Percentiles rank a stretch among this genome's conserved stretches.
phyloP scores from a whole-genome alignment of 805 yeast genomes.

The Diddensiella transvaalensis region DNA sequence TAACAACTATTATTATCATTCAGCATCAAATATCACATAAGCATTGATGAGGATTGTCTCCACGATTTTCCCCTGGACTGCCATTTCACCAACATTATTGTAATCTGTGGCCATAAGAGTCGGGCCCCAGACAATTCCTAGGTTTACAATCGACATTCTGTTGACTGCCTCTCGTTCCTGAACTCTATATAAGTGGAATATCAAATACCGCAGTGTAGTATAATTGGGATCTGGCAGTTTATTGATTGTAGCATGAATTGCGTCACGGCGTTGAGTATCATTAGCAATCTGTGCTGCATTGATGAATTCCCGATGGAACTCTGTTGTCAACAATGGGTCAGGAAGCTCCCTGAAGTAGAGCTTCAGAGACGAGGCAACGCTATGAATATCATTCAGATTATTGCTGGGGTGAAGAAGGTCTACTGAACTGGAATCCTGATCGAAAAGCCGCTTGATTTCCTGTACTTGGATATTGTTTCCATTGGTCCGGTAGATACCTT shows the following conservation, averaged over 20 bases:
- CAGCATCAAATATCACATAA: conserved; percentile 72
- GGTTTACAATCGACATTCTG: conserved; percentile 76
- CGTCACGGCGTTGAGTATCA: conserved; percentile 59
- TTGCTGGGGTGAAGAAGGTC: conserved; percentile 52
- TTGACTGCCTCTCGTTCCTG: conserved; percentile 58
- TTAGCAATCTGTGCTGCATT: conserved; percentile 69
- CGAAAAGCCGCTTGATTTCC: conserved; percentile 63
- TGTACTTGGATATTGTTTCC: conserved; percentile 76
- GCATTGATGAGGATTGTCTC: conserved; percentile 84
- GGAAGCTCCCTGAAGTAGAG: conserved; percentile 81
- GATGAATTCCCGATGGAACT: conserved; percentile 58
- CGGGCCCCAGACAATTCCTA: conserved; percentile 96
- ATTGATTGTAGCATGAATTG: conserved; percentile 80
- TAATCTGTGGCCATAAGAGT: conserved; percentile 68
- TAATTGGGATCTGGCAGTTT: conserved; percentile 92
- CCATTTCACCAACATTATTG: conserved; percentile 66
- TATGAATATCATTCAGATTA: conserved; percentile 73
- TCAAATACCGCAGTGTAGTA: conserved; percentile 78
- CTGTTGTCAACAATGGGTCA: conserved; percentile 73
- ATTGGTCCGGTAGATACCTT: conserved; percentile 84
- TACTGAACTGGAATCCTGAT: conserved; percentile 55
- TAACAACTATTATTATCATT: conserved; percentile 23
- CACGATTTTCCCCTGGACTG: conserved; percentile 69
- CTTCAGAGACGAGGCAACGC: conserved; percentile 85
- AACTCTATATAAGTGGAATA: conserved; percentile 80